These are phyloP conservation scores for Ensete ventricosum DNA, from an alignment of 176 grass and related monocot species.

Conservation along the genomic window DNA sequence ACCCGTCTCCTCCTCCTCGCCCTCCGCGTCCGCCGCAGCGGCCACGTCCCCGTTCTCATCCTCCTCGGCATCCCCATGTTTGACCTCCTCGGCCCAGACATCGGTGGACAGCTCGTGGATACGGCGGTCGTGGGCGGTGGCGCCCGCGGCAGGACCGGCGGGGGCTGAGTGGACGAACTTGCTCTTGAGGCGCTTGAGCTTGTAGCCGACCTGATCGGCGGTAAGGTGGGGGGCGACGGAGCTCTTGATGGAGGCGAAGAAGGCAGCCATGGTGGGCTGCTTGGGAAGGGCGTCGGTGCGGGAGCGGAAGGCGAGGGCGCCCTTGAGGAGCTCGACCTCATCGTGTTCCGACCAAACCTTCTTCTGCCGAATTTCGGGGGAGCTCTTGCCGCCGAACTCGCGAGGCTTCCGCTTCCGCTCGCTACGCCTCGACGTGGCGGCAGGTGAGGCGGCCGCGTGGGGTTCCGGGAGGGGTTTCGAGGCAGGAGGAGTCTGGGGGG, in stretches of 20 bases:
- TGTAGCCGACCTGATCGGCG: slow-evolving; percentile 64
- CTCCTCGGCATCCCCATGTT: slow-evolving; percentile 12
- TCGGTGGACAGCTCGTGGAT: slow-evolving; percentile 42
- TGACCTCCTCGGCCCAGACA: slow-evolving; percentile 35
- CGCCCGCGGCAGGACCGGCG: neutral
- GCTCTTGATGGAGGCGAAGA: neutral
- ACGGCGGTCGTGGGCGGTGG: slow-evolving; percentile 32
- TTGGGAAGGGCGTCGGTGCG: slow-evolving; percentile 3
- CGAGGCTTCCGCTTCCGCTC: slow-evolving; percentile 2
- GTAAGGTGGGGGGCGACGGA: slow-evolving; percentile 26
- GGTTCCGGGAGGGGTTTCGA: neutral
- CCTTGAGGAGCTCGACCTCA: neutral
- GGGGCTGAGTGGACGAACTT: slow-evolving; percentile 40
- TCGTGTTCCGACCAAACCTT: slow-evolving; percentile 6
- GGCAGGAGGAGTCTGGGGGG: neutral
- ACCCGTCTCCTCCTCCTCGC: slow-evolving; percentile 25
- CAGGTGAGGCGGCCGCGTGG: neutral
- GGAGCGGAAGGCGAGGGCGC: slow-evolving; percentile 2
- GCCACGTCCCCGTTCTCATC: slow-evolving; percentile 3
- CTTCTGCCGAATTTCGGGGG: neutral
- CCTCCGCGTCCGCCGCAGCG: slow-evolving; percentile 10
- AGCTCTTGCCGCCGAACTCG: neutral
- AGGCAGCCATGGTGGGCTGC: neutral
- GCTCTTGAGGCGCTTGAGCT: slow-evolving; percentile 86
- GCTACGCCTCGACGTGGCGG: neutral